Percentiles rank a stretch among this genome's conserved stretches.
Conservation (phyloP, 2,329 filamentous ascomycete genomes). For the Aspergillus candidus region DNA sequence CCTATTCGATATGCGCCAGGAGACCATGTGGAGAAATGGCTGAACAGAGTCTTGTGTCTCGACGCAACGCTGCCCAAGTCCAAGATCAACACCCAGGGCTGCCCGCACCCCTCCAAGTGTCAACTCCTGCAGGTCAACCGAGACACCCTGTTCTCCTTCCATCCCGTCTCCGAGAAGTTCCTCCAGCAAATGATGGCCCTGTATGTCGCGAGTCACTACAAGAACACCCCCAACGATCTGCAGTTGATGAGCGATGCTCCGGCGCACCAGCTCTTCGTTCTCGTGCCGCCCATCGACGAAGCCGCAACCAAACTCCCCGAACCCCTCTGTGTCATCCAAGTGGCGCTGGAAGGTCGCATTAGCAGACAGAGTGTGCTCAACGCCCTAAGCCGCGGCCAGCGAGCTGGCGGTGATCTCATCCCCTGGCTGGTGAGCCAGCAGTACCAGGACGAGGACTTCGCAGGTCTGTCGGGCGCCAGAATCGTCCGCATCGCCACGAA, state of each 20-base stretch:
- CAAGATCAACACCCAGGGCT: conserved; percentile 66
- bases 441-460: conserved; percentile 96
- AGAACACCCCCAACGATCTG: conserved; percentile 96
- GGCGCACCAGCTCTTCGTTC: conserved; percentile 90
- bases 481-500: conserved; percentile 94
- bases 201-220: conserved; percentile 96
- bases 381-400: conserved; percentile 78
- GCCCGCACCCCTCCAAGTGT: conserved; percentile 84
- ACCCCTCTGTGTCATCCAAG: conserved; percentile 88
- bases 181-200: conserved; percentile 96
- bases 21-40: conserved; percentile 90
- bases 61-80: conserved; percentile 83
- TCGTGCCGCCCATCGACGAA: conserved; percentile 78
- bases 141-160: conserved; percentile 96
- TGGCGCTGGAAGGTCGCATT: conserved; percentile 90
- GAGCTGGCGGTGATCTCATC: conserved; percentile 87
- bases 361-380: conserved; percentile 88
- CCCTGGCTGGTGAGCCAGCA: conserved; percentile 97
- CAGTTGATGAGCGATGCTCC: conserved; percentile 98
- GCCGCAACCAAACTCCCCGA: conserved; percentile 75
- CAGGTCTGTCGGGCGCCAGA: conserved; percentile 82
- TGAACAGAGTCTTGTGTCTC: conserved; percentile 88
- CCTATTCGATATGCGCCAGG: conserved; percentile 91
- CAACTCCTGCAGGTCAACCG: conserved; percentile 91
- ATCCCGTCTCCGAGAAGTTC: conserved; percentile 94